Conservation (phyloP, 306 rosid species). For the Ceratonia siliqua region DNA sequence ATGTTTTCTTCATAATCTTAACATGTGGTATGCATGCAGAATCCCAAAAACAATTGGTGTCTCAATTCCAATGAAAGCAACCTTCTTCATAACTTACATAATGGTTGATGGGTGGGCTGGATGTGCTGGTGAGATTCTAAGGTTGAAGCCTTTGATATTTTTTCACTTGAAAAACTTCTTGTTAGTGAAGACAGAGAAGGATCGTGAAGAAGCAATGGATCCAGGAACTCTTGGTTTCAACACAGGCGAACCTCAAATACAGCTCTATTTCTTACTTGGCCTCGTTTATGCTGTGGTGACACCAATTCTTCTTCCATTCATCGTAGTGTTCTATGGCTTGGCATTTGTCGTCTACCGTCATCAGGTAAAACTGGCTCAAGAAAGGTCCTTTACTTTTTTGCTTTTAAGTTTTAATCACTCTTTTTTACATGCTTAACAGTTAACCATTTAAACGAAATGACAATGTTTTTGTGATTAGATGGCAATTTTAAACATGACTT, state of each 20-base stretch:
- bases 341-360: conserved; percentile 91
- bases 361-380: conserved; percentile 58
- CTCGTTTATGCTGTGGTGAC: conserved; percentile 91
- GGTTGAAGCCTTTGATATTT: conserved; percentile 82
- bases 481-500: too few relatives aligned
- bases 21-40: conserved; percentile 57
- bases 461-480: too few relatives aligned
- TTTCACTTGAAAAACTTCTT: conserved; percentile 77
- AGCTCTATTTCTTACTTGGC: conserved; percentile 94
- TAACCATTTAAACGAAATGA: too few relatives aligned
- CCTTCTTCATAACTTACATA: conserved; percentile 93
- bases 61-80: conserved; percentile 99
- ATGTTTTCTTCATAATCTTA: too few relatives aligned
- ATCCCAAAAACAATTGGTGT: conserved; percentile 89
- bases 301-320: conserved; percentile 88
- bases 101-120: conserved; percentile 99
- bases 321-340: conserved; percentile 73
- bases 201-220: conserved; percentile 97
- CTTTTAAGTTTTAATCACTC: background rate
- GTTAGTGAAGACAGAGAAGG: conserved; percentile 93
- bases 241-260: conserved; percentile 94
- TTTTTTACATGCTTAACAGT: too few relatives aligned
- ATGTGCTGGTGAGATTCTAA: conserved; percentile 91
- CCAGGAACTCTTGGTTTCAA: conserved; percentile 94
- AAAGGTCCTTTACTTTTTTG: conserved; percentile 4